Percentiles rank a stretch among this genome's conserved stretches.
Conservation (phyloP, 345 rosid genomes). For the Populus tremula region DNA sequence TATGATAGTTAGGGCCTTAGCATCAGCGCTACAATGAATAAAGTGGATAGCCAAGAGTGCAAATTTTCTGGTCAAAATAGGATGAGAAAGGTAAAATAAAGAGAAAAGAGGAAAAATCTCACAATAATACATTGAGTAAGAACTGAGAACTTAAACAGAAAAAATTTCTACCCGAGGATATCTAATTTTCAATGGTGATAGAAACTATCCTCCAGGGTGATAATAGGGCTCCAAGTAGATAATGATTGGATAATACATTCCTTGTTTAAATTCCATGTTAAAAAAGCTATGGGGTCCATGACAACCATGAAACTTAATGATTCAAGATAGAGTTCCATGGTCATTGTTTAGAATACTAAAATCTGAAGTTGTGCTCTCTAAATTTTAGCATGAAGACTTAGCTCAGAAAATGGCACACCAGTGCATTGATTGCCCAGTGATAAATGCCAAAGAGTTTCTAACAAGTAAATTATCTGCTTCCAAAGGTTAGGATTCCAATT, state of each 20-base stretch:
- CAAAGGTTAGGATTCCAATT: neutral
- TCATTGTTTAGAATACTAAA: neutral
- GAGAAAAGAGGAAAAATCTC: conserved; percentile 3
- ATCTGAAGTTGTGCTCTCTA: neutral
- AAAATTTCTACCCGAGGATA: neutral
- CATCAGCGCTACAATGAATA: neutral
- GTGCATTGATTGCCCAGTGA: neutral
- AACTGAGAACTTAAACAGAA: neutral
- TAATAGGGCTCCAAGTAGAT: neutral
- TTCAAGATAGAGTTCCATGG: neutral
- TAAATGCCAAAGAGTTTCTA: neutral
- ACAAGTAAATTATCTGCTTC: neutral
- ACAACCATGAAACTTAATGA: neutral
- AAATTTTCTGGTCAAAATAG: neutral
- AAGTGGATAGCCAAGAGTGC: neutral
- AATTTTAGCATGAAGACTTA: neutral
- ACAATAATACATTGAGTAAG: neutral
- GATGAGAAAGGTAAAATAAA: neutral
- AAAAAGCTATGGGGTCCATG: too few species aligned
- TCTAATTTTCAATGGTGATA: neutral
- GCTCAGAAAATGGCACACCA: neutral
- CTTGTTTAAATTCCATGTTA: neutral
- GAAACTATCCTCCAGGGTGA: neutral
- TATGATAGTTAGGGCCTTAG: neutral
- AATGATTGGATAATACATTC: neutral